Percentiles rank a stretch among this genome's conserved stretches.
These are phyloP conservation scores for Malus orientalis DNA, from an alignment of 306 rosid species.

Conservation along the genomic window DNA sequence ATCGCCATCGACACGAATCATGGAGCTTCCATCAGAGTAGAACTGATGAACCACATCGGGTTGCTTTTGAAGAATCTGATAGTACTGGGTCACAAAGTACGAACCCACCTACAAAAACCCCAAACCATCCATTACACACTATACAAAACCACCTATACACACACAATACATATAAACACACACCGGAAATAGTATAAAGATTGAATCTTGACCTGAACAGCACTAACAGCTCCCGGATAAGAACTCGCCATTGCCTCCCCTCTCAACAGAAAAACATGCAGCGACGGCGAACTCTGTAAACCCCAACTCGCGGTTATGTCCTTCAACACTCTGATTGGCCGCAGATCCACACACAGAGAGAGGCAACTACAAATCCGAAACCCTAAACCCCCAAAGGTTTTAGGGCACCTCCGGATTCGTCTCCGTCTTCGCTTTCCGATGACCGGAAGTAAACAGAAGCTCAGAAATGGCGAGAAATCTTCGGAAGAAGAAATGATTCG, in stretches of 20 bases:
- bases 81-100: conserved; percentile 78
- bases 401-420: not conserved
- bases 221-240: conserved; percentile 46
- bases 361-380: not conserved
- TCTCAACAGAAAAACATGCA: conserved; percentile 25
- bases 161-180: not conserved
- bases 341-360: conserved; percentile 31
- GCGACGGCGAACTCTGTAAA: not conserved
- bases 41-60: conserved; percentile 76
- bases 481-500: not conserved
- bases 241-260: conserved; percentile 50
- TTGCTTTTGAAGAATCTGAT: conserved; percentile 69
- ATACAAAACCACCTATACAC: not conserved
- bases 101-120: conserved; percentile 68
- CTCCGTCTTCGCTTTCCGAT: not conserved
- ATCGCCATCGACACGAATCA: conserved; percentile 63
- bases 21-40: conserved; percentile 59
- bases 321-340: not conserved
- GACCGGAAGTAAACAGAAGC: not conserved
- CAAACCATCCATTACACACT: not conserved
- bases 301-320: not conserved
- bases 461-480: not conserved
- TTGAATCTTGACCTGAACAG: conserved; percentile 53
- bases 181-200: not conserved
- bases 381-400: conserved; percentile 28